Conservation (phyloP, 129 eudicot genomes). For the Chrysanthemum lavandulifolium region DNA sequence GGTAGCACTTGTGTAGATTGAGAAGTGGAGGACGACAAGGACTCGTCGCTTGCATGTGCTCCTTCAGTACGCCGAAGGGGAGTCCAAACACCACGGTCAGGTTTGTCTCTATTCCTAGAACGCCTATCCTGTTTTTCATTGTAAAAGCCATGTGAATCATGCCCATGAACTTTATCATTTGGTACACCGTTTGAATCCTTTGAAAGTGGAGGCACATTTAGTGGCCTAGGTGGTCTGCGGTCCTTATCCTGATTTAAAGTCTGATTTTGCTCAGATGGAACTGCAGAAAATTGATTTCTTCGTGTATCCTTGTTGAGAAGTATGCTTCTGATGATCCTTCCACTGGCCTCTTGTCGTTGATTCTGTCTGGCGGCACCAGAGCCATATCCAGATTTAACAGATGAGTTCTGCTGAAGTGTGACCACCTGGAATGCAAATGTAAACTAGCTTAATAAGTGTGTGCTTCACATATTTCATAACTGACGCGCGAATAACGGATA, state of each 20-base stretch:
- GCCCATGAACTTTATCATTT: slow-evolving; percentile 38
- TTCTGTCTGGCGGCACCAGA: slow-evolving; percentile 45
- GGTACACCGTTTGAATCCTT: slow-evolving; percentile 46
- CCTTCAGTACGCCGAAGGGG: slow-evolving; percentile 84
- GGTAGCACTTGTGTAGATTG: slow-evolving; percentile 36
- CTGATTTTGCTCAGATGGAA: slow-evolving; percentile 34
- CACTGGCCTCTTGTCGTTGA: slow-evolving; percentile 67
- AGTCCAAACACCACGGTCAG: slow-evolving; percentile 98
- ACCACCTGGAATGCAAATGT: slow-evolving; percentile 35
- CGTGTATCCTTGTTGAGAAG: slow-evolving; percentile 66
- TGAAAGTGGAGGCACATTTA: slow-evolving; percentile 32
- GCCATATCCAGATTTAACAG: slow-evolving; percentile 36
- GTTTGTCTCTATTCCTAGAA: slow-evolving; percentile 78
- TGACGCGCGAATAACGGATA: no score
- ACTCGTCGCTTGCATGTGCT: slow-evolving; percentile 37
- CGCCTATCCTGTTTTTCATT: slow-evolving; percentile 68
- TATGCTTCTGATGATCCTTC: slow-evolving; percentile 78
- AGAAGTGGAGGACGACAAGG: slow-evolving; percentile 48
- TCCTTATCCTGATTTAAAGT: slow-evolving; percentile 51
- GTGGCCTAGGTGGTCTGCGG: slow-evolving; percentile 76
- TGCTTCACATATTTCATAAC: neutral
- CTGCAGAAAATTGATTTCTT: slow-evolving; percentile 43
- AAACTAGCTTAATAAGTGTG: neutral
- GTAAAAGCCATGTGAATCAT: slow-evolving; percentile 39
- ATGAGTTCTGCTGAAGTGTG: slow-evolving; percentile 34